These are phyloP conservation scores for Zygotorulaspora chibaensis DNA, from an alignment of 805 yeast species.

Conservation along the genomic window DNA sequence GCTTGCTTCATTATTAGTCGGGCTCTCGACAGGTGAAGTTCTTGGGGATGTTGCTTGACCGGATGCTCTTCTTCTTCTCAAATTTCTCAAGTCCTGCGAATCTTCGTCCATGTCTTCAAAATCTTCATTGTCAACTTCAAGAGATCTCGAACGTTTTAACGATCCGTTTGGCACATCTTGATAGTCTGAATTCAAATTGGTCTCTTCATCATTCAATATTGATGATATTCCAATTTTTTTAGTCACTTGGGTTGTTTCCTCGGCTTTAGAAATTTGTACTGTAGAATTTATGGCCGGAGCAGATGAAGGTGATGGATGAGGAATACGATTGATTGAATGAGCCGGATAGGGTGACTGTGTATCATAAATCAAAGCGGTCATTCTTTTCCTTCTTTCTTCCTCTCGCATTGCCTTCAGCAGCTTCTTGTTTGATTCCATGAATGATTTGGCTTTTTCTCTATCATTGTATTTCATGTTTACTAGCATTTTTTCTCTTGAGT, in stretches of 20 bases:
- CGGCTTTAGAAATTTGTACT: constrained; percentile 3
- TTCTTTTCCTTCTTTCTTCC: constrained; percentile 31
- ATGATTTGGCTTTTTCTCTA: constrained; percentile 31
- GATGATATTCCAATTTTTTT: constrained; percentile 27
- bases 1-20: constrained; percentile 1
- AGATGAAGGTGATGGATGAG: neutral
- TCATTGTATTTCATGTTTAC: constrained; percentile 35
- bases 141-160: constrained; percentile 3
- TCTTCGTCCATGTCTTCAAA: constrained; percentile 17
- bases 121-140: constrained; percentile 20
- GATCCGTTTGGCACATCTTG: neutral
- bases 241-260: constrained; percentile 7
- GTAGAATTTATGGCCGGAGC: neutral
- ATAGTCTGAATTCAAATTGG: neutral
- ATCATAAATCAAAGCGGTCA: constrained; percentile 23
- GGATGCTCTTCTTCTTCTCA: constrained; percentile 14
- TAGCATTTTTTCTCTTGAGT: constrained; percentile 33
- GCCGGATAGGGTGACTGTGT: constrained; percentile 2
- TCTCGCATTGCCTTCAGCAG: constrained; percentile 32
- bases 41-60: constrained; percentile 1
- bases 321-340: neutral
- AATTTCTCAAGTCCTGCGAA: constrained; percentile 6
- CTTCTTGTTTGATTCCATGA: constrained; percentile 33
- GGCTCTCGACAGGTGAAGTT: constrained; percentile 1
- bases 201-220: constrained; percentile 27